phyloP scores from a whole-genome alignment of 331 rosid genomes.

The Quercus lobata region DNA sequence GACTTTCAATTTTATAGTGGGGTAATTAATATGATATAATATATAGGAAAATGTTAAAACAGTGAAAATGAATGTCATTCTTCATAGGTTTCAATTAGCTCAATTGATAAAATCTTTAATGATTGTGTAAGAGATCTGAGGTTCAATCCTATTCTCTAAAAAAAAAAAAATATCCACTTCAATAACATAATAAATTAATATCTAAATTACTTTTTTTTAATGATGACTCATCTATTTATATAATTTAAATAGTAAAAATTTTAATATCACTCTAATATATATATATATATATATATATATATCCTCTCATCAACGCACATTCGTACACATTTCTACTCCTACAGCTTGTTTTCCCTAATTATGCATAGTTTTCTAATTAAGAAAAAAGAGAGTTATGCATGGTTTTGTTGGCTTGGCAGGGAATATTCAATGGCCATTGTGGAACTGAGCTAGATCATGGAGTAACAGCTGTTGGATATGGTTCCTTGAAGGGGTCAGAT shows the following conservation, averaged over 20 bases:
- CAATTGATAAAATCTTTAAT: no score
- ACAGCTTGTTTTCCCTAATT: background rate
- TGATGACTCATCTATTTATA: no score
- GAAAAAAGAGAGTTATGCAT: background rate
- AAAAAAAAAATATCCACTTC: no score
- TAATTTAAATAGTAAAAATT: no score
- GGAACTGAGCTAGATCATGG: slow-evolving; percentile 55
- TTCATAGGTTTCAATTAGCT: fast-evolving
- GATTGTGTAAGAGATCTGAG: fast-evolving
- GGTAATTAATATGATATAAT: slow-evolving; percentile 13
- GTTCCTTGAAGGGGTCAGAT: slow-evolving; percentile 37
- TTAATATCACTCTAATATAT: background rate
- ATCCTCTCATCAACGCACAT: background rate
- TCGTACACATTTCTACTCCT: background rate
- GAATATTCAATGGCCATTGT: slow-evolving; percentile 43
- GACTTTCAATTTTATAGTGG: slow-evolving; percentile 57
- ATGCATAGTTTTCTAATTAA: background rate
- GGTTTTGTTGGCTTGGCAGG: slow-evolving; percentile 26
- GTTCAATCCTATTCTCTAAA: fast-evolving
- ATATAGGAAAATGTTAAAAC: no score
- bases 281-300: background rate
- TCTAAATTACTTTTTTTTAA: no score
- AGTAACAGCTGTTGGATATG: slow-evolving; percentile 51
- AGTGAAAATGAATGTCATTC: no score
- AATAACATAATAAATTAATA: no score